These are phyloP conservation scores for Arthrobotrys musiformis DNA, from an alignment of 2,329 filamentous ascomycete genomes.

Conservation along the genomic window DNA sequence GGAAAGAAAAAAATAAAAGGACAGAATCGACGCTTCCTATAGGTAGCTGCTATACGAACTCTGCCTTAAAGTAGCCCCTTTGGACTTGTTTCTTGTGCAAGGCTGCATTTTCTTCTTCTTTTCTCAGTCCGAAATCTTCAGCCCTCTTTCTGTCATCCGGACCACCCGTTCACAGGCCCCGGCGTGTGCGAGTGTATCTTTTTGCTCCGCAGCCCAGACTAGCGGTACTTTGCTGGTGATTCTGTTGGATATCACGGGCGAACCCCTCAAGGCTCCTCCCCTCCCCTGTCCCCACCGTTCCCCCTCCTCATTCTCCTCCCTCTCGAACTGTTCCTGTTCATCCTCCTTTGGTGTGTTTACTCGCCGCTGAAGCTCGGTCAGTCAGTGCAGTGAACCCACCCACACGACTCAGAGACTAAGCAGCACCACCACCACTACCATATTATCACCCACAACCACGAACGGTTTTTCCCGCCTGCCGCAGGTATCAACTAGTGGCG, in stretches of 20 bases:
- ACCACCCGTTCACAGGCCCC: conserved; percentile 39
- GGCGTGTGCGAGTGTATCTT: conserved; percentile 36
- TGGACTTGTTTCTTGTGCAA: conserved; percentile 25
- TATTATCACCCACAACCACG: conserved; percentile 11
- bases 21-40: too few relatives aligned
- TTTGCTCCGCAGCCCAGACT: conserved; percentile 8
- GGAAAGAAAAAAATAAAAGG: background rate
- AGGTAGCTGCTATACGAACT: background rate
- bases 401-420: conserved; percentile 23
- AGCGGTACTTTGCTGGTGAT: conserved; percentile 18
- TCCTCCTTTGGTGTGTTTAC: conserved; percentile 38
- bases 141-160: conserved; percentile 55
- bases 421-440: background rate
- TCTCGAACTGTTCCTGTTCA: background rate
- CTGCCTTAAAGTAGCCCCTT: conserved; percentile 20
- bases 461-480: conserved; percentile 34
- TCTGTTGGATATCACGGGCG: conserved; percentile 37
- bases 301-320: conserved; percentile 12
- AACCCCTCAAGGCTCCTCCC: conserved; percentile 37
- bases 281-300: conserved; percentile 6
- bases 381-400: conserved; percentile 41
- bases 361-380: conserved; percentile 55
- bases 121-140: conserved; percentile 29
- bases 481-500: conserved; percentile 43
- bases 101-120: conserved; percentile 30